phyloP scores from a whole-genome alignment of 257 asterid genomes.

The Solanum piurae region DNA sequence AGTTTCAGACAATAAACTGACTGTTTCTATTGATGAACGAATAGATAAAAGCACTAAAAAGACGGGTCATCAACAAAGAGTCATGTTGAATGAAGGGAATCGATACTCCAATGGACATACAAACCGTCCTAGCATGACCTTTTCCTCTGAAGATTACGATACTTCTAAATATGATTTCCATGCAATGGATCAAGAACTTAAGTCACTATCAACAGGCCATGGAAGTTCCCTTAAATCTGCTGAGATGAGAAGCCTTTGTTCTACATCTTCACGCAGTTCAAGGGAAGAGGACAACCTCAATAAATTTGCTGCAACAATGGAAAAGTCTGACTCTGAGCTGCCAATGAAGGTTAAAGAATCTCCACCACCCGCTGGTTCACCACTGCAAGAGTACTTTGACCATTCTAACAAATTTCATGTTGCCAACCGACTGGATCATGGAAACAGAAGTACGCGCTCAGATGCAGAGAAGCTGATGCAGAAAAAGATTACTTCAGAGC shows the following conservation, averaged over 20 bases:
- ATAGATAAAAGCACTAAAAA: slow-evolving; percentile 10
- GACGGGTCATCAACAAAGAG: slow-evolving; percentile 8
- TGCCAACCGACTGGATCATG: slow-evolving; percentile 24
- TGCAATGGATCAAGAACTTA: slow-evolving; percentile 43
- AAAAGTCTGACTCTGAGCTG: slow-evolving; percentile 14
- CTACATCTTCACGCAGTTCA: slow-evolving; percentile 32
- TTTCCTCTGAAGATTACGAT: slow-evolving; percentile 55
- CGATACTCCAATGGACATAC: slow-evolving; percentile 3
- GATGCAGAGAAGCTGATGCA: slow-evolving; percentile 25
- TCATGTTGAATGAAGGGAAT: slow-evolving; percentile 7
- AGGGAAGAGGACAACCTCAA: slow-evolving; percentile 35
- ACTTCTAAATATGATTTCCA: slow-evolving; percentile 48
- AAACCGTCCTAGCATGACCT: slow-evolving; percentile 28
- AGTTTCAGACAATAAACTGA: slow-evolving; percentile 30
- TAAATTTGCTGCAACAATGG: slow-evolving; percentile 4
- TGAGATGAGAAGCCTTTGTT: slow-evolving; percentile 22
- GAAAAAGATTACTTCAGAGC: slow-evolving; percentile 18
- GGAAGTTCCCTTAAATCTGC: slow-evolving; percentile 20
- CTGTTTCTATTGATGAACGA: slow-evolving; percentile 25
- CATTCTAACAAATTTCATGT: slow-evolving; percentile 37
- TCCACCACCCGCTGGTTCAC: slow-evolving; percentile 43
- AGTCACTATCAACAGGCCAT: slow-evolving; percentile 9
- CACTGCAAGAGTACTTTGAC: slow-evolving; percentile 63
- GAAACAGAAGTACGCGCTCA: slow-evolving; percentile 37
- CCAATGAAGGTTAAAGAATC: slow-evolving; percentile 24